Conservation (phyloP, 305 asterid genomes). For the Fraxinus paxiana region DNA sequence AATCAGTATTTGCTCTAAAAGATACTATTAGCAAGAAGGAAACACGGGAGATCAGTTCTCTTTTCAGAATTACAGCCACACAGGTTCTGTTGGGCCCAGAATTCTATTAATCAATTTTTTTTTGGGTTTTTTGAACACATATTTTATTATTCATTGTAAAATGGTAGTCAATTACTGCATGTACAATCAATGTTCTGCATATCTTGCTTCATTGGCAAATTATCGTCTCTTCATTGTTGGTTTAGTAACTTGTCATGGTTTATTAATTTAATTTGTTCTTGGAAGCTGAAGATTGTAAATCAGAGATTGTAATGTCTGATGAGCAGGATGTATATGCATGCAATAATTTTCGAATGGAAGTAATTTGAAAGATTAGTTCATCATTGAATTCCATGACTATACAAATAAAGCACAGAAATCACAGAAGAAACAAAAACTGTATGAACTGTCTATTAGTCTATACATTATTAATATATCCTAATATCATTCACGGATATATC, state of each 20-base stretch:
- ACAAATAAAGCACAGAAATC: background rate
- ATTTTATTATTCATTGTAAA: slow-evolving; percentile 4
- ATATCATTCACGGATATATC: background rate
- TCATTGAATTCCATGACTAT: background rate
- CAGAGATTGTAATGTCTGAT: background rate
- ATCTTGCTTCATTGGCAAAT: background rate
- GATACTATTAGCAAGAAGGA: slow-evolving; percentile 86
- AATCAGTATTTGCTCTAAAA: slow-evolving; percentile 70
- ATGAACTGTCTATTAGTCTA: background rate
- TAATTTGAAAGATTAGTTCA: background rate
- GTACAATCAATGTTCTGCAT: background rate
- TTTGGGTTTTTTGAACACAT: background rate
- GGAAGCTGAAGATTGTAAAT: background rate
- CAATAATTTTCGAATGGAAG: background rate
- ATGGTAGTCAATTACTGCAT: background rate
- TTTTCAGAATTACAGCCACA: slow-evolving; percentile 81
- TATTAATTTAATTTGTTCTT: background rate
- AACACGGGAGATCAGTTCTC: slow-evolving; percentile 82
- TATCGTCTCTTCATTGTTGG: background rate
- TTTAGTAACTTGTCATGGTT: background rate
- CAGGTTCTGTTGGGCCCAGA: slow-evolving; percentile 50
- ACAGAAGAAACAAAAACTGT: background rate
- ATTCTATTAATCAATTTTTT: background rate
- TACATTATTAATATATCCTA: background rate
- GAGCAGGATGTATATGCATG: background rate